These are phyloP conservation scores for Solidago caesia DNA, from an alignment of 129 eudicot species.

Conservation along the genomic window DNA sequence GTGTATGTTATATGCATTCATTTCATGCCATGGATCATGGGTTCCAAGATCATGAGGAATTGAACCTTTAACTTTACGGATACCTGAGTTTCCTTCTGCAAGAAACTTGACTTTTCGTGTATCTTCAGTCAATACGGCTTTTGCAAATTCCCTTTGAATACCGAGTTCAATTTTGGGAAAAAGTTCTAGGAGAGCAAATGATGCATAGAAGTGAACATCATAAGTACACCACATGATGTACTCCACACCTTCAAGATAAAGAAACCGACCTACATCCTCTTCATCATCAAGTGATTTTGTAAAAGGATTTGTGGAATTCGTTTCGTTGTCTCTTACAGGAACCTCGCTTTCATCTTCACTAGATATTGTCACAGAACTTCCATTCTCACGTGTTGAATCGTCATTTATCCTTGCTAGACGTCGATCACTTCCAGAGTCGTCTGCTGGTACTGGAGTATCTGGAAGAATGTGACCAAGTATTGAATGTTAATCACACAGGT, in stretches of 20 bases:
- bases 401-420: constrained; percentile 19
- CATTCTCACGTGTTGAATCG: constrained; percentile 26
- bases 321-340: constrained; percentile 20
- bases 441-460: constrained; percentile 59
- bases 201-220: constrained; percentile 95
- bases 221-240: constrained; percentile 99
- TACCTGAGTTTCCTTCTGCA: constrained; percentile 88
- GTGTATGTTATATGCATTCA: constrained; percentile 96
- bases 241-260: constrained; percentile 92
- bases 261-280: constrained; percentile 82
- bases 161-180: constrained; percentile 94
- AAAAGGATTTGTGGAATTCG: constrained; percentile 10
- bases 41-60: constrained; percentile 97
- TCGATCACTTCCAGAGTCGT: constrained; percentile 35
- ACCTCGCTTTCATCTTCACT: constrained; percentile 36
- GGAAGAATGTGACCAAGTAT: constrained; percentile 15
- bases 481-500: constrained; percentile 4
- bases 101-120: constrained; percentile 77
- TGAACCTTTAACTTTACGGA: constrained; percentile 85
- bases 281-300: constrained; percentile 27
- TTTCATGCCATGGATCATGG: constrained; percentile 98
- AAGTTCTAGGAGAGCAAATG: constrained; percentile 86
- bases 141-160: constrained; percentile 90
- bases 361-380: constrained; percentile 28
- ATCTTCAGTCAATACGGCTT: constrained; percentile 81